Evolutionary conservation across 2,329 filamentous ascomycete genomes (phyloP).

Genomic region (Cadophora gregata): DNA sequence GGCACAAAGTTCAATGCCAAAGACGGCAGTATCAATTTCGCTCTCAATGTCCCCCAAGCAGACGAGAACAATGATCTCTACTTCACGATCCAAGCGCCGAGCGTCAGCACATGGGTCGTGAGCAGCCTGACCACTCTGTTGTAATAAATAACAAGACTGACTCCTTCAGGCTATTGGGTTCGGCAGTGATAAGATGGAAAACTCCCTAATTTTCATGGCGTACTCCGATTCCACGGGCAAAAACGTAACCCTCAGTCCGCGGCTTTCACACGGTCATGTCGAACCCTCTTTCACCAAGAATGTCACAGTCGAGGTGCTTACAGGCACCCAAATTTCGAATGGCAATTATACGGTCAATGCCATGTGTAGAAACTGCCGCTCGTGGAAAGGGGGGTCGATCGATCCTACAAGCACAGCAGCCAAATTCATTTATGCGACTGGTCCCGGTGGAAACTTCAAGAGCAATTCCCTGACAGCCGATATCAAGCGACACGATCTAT

Average conservation of each 20-base stretch:
- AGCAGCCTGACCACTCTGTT: conserved; percentile 15
- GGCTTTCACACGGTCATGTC: conserved; percentile 55
- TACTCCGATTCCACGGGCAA: conserved; percentile 55
- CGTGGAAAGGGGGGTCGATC: conserved; percentile 55
- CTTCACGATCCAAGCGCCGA: conserved; percentile 58
- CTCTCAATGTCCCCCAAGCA: conserved; percentile 55
- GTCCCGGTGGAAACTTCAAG: conserved; percentile 52
- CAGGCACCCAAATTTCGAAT: conserved; percentile 55
- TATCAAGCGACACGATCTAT: conserved; percentile 58
- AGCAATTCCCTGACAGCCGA: conserved; percentile 52
- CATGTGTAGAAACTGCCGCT: conserved; percentile 59
- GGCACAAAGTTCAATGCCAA: conserved; percentile 57
- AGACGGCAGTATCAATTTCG: conserved; percentile 54
- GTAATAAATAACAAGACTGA: conserved; percentile 21
- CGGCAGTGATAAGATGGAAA: conserved; percentile 57
- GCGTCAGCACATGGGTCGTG: conserved; percentile 54
- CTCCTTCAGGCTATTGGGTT: conserved; percentile 54
- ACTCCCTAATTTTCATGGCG: conserved; percentile 60
- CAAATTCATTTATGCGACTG: conserved; percentile 62
- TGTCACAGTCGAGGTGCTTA: conserved; percentile 52
- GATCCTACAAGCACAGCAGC: conserved; percentile 55
- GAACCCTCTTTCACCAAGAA: conserved; percentile 56
- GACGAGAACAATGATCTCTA: conserved; percentile 54
- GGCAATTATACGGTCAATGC: conserved; percentile 53
- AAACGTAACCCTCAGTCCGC: conserved; percentile 62